Base-by-base conservation (phyloP, 1,139 yeast genomes). In the Yamadazyma siamensis region DNA sequence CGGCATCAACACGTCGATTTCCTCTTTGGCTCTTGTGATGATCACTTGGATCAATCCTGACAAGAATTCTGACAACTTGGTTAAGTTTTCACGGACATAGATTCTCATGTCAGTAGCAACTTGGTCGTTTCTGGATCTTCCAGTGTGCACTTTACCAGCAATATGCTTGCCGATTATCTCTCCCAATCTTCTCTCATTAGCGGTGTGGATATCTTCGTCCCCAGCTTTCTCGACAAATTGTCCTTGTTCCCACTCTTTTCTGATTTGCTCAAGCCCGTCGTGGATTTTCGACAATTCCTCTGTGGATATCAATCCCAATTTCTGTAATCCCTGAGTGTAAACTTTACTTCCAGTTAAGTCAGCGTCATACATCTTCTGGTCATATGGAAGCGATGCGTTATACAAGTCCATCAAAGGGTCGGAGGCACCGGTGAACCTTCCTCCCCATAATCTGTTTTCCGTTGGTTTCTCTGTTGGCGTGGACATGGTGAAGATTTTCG, bases 61-160 rank as follows among this genome's bases (percentile, higher is more conserved):
- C 50, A 91, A 64, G 38, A 75, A 70, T 17, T 62, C 65, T n/a
- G 78, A 65, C 37, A 88, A 56, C 47, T 75, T 72, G 9, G 63
- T 70, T 43, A 91, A 65, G 43, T 79, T 75, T 44, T 82, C 94
- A 49, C 96, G 80, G 32, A 91, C 96, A 50, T 76, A 91, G 25
- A 91, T 77, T 59, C 99, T 77, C 95, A 91, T 86, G 54, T 91
- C 98, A 13, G 97, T 91, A 25, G 96, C 98, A 34, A 89, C 96
- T 66, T 91, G 99, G 59, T 91, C 99, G 53, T 91, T 91, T 71
- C 99, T 81, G 28, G 96, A 86, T 55, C 99, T 78, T 39, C 99
- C 99, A 13, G 99, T 91, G 58, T 91, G 99, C 19, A 91, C 97
- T 54, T 91, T 91, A 29, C 99, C 99, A 24, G 97, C 86, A 54